Percentiles rank a stretch among this genome's conserved stretches.
These are phyloP conservation scores for Candida easanensis DNA, from an alignment of 805 yeast genomes.

Conservation along the genomic window DNA sequence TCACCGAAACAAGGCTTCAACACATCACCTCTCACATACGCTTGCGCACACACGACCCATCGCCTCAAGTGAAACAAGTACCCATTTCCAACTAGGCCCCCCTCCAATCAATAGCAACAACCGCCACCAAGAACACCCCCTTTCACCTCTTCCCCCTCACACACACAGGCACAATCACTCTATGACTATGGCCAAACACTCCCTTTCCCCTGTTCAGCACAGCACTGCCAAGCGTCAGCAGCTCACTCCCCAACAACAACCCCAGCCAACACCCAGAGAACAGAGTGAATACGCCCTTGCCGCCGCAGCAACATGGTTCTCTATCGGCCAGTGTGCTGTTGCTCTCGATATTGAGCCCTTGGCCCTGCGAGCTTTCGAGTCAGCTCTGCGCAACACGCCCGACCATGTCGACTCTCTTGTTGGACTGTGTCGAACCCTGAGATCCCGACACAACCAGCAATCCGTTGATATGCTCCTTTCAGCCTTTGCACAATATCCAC, in stretches of 20 bases:
- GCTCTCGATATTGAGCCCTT: conserved; percentile 17
- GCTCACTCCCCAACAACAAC: neutral
- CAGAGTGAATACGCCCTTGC: conserved; percentile 12
- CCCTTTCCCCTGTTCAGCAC: conserved; percentile 14
- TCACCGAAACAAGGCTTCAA: neutral
- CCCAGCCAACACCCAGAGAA: conserved; percentile 1
- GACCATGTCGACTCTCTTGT: conserved; percentile 22
- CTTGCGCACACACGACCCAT: neutral
- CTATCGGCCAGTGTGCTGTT: conserved; percentile 25
- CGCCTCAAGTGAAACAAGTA: conserved; percentile 9
- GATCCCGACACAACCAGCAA: conserved; percentile 19
- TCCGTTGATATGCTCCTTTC: conserved; percentile 20
- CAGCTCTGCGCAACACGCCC: conserved; percentile 24
- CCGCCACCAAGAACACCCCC: neutral
- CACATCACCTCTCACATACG: neutral
- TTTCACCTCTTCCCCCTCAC: neutral
- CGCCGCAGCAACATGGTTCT: conserved; percentile 22
- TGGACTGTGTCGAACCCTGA: conserved; percentile 17
- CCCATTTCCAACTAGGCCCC: no score
- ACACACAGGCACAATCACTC: neutral
- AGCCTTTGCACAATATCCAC: conserved; percentile 31
- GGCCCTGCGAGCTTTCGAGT: conserved; percentile 23
- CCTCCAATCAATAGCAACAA: no score
- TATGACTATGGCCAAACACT: conserved; percentile 20
- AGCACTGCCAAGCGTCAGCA: conserved; percentile 19